These are phyloP conservation scores for Capronia coronata DNA, from an alignment of 2,329 filamentous ascomycete species.

Conservation along the genomic window DNA sequence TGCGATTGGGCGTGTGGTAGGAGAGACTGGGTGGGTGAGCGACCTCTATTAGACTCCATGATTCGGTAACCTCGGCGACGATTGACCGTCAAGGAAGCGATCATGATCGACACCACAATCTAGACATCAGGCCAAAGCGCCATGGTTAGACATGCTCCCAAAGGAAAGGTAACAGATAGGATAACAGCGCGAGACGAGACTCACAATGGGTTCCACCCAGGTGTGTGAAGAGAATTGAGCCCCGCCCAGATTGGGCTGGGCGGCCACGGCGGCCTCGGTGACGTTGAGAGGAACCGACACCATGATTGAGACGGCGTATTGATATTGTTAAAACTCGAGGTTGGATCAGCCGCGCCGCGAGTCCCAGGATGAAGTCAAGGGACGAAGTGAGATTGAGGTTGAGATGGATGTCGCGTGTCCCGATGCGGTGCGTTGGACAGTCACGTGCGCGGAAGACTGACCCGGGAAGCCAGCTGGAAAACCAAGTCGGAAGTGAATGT, in stretches of 20 bases:
- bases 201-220: constrained; percentile 35
- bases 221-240: constrained; percentile 35
- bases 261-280: constrained; percentile 15
- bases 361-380: too few relatives aligned
- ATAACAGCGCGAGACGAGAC: constrained; percentile 21
- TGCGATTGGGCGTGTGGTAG: constrained; percentile 16
- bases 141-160: neutral
- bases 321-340: neutral
- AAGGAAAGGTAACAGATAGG: too few relatives aligned
- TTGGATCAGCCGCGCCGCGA: too few relatives aligned
- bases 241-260: constrained; percentile 32
- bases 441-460: constrained; percentile 12
- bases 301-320: constrained; percentile 4
- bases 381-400: neutral
- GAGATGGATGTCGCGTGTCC: constrained; percentile 17
- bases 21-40: constrained; percentile 22
- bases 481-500: neutral
- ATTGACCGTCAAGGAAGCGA: constrained; percentile 45
- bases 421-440: neutral
- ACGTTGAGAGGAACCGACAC: constrained; percentile 14
- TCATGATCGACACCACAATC: constrained; percentile 48
- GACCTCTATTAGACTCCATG: constrained; percentile 30
- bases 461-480: neutral
- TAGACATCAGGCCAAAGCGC: too few relatives aligned
- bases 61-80: constrained; percentile 42